Conservation (phyloP, 768 basidiomycete species). For the Auriscalpium microsporum region DNA sequence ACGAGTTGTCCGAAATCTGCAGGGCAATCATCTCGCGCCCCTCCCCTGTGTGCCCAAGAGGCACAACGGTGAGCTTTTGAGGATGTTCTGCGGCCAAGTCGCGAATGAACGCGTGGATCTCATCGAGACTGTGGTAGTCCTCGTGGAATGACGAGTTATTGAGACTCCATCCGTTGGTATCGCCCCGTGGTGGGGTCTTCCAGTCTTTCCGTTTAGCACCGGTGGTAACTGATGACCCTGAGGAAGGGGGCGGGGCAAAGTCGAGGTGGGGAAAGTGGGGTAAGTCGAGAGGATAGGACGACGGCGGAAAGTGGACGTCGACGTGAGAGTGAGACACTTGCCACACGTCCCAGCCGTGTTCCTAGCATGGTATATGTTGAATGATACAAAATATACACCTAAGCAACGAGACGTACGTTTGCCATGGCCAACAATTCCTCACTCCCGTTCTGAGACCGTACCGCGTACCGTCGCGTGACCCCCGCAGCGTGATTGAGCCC, state of each 20-base stretch:
- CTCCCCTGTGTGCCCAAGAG: constrained; percentile 49
- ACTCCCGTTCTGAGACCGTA: background rate
- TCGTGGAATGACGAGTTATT: constrained; percentile 30
- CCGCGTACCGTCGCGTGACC: background rate
- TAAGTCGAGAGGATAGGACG: constrained; percentile 11
- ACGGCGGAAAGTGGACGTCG: constrained; percentile 37
- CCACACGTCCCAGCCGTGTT: constrained; percentile 44
- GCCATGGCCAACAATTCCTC: background rate
- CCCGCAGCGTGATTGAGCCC: background rate
- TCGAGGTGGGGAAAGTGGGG: constrained; percentile 1
- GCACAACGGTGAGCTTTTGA: constrained; percentile 34
- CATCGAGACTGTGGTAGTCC: constrained; percentile 47
- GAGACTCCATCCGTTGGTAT: constrained; percentile 19
- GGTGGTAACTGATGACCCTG: background rate
- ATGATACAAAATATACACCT: background rate
- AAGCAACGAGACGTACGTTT: background rate
- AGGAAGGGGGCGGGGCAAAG: constrained; percentile 26
- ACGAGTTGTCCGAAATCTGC: constrained; percentile 32
- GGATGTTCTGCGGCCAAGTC: constrained; percentile 41
- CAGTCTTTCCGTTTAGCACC: constrained; percentile 13
- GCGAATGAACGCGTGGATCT: constrained; percentile 43
- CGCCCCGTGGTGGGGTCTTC: background rate
- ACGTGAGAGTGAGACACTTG: constrained; percentile 35
- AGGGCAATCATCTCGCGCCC: constrained; percentile 52
- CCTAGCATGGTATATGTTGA: constrained; percentile 21